Conservation (phyloP, 2,329 filamentous ascomycete genomes). For the Venturia nashicola region DNA sequence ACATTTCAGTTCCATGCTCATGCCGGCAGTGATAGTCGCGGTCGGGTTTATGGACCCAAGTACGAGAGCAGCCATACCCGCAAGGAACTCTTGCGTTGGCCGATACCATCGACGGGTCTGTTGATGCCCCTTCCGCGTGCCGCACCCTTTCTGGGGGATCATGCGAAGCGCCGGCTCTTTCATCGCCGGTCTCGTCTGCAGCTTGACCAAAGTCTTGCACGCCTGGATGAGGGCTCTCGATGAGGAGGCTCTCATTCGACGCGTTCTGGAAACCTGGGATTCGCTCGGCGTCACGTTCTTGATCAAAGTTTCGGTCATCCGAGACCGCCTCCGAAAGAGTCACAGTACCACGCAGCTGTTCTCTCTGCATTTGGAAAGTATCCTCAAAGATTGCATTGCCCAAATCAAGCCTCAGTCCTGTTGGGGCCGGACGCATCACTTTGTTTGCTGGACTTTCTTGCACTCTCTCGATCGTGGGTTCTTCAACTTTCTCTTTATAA, state of each 20-base stretch:
- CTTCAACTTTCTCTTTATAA: not conserved
- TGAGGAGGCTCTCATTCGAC: not conserved
- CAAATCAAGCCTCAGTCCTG: not conserved
- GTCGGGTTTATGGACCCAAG: not conserved
- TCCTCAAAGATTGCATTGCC: not conserved
- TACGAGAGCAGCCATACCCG: not conserved
- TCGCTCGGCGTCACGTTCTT: not conserved
- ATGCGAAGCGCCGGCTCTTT: too few relatives aligned
- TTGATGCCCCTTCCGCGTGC: too few relatives aligned
- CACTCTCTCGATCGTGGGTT: not conserved
- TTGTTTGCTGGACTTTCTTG: not conserved
- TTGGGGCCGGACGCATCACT: not conserved
- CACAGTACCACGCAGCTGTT: not conserved
- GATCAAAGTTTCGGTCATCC: not conserved
- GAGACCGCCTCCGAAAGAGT: not conserved
- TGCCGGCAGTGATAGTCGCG: not conserved
- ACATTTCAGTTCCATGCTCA: not conserved
- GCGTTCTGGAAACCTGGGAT: not conserved
- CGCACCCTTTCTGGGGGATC: too few relatives aligned
- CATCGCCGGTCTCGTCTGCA: too few relatives aligned
- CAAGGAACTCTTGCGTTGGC: not conserved
- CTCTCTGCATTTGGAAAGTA: not conserved
- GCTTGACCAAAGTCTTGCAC: not conserved
- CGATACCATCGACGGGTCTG: not conserved
- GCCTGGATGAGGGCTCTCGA: not conserved